Percentiles rank a stretch among this genome's conserved stretches.
Conservation (phyloP, 495 filamentous ascomycete species). For the Penicillium soppii region DNA sequence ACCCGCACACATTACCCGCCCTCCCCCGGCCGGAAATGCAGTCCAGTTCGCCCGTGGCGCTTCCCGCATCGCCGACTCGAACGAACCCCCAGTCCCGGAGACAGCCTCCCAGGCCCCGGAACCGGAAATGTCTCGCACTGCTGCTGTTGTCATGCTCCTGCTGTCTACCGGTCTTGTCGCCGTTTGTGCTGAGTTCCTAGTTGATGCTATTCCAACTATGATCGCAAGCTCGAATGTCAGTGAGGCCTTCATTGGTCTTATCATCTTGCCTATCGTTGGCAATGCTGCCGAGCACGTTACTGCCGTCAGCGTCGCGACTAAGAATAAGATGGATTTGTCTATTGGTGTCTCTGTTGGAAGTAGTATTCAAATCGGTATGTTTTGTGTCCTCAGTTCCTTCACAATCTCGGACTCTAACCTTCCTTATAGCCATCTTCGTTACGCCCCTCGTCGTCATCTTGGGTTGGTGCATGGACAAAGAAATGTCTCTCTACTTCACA, state of each 20-base stretch:
- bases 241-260: conserved; percentile 83
- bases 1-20: conserved; percentile 64
- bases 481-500: conserved; percentile 89
- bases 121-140: conserved; percentile 66
- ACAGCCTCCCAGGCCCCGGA: conserved; percentile 45
- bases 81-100: conserved; percentile 23
- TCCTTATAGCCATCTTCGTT: conserved; percentile 73
- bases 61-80: conserved; percentile 25
- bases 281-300: conserved; percentile 94
- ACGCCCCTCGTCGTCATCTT: conserved; percentile 85
- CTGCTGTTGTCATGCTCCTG: conserved; percentile 71
- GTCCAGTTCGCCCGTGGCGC: conserved; percentile 42
- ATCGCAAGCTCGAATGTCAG: conserved; percentile 62
- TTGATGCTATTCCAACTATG: conserved; percentile 74
- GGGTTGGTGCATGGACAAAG: conserved; percentile 79
- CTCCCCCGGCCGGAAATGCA: conserved; percentile 38
- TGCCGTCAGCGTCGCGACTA: conserved; percentile 80
- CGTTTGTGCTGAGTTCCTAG: conserved; percentile 83
- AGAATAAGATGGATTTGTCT: conserved; percentile 96
- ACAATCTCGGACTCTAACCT: conserved; percentile 5
- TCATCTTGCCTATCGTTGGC: conserved; percentile 86
- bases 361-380: conserved; percentile 68
- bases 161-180: conserved; percentile 78
- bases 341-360: conserved; percentile 88
- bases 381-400: not conserved